These are phyloP conservation scores for Macrocystidia cucumis DNA, from an alignment of 1,284 basidiomycete genomes.

Conservation along the genomic window DNA sequence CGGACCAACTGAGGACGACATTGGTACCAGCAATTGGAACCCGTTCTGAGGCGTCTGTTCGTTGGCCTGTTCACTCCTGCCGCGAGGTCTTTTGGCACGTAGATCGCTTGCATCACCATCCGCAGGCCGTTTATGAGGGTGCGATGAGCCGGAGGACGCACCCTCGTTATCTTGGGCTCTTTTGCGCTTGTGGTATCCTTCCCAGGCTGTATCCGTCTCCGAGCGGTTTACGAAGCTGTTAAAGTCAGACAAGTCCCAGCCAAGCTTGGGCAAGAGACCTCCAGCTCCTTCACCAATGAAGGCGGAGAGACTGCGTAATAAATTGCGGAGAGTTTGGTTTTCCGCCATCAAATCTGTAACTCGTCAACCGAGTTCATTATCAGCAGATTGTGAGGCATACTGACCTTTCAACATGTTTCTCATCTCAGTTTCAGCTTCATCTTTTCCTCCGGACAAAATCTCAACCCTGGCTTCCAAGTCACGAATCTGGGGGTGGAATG, in stretches of 20 bases:
- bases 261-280: conserved; percentile 70
- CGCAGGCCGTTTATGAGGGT: conserved; percentile 30
- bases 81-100: conserved; percentile 38
- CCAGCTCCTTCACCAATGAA: conserved; percentile 85
- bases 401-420: conserved; percentile 72
- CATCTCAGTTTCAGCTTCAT: conserved; percentile 80
- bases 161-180: conserved; percentile 19
- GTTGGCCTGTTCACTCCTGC: conserved; percentile 37
- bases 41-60: conserved; percentile 34
- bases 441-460: conserved; percentile 82
- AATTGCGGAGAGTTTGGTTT: conserved; percentile 74
- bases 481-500: conserved; percentile 59
- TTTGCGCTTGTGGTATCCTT: conserved; percentile 74
- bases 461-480: conserved; percentile 90
- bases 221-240: conserved; percentile 75
- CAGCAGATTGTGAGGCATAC: conserved; percentile 12
- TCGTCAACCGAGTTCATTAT: conserved; percentile 7
- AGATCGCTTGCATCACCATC: conserved; percentile 41
- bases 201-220: conserved; percentile 88
- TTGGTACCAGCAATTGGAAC: conserved; percentile 49
- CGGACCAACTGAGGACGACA: conserved; percentile 30
- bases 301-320: conserved; percentile 65
- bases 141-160: conserved; percentile 11
- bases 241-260: conserved; percentile 72
- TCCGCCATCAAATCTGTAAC: conserved; percentile 75